Percentiles rank a stretch among this genome's conserved stretches.
These are phyloP conservation scores for Mycena crocata DNA, from an alignment of 768 basidiomycete genomes.

Conservation along the genomic window DNA sequence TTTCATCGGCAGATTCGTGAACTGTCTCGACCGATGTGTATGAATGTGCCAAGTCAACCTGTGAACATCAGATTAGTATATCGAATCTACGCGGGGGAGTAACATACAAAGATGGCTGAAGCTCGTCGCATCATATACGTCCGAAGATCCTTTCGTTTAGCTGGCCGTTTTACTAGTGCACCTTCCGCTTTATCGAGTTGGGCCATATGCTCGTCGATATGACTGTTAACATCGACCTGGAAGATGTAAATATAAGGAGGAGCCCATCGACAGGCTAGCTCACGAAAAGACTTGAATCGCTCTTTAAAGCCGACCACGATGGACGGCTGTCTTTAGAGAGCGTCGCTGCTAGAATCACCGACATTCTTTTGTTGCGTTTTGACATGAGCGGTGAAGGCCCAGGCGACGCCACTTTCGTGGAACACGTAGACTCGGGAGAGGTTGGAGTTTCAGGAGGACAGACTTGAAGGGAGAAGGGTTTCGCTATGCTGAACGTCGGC, in stretches of 20 bases:
- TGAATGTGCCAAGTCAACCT: conserved; percentile 27
- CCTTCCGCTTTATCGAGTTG: conserved; percentile 5
- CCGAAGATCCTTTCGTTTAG: conserved; percentile 23
- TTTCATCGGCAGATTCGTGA: conserved; percentile 24
- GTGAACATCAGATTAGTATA: neutral
- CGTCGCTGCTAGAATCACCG: conserved; percentile 34
- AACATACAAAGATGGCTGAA: conserved; percentile 29
- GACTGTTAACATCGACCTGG: conserved; percentile 34
- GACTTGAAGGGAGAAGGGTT: neutral
- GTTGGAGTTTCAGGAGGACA: conserved; percentile 9
- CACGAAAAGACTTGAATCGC: conserved; percentile 35
- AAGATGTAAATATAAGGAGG: neutral
- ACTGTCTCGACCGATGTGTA: conserved; percentile 26
- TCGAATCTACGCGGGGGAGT: neutral
- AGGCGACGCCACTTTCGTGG: conserved; percentile 29
- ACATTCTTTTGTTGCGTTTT: conserved; percentile 26
- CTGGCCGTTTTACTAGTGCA: conserved; percentile 1
- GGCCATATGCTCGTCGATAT: conserved; percentile 29
- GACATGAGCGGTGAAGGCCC: neutral
- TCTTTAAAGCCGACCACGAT: conserved; percentile 30
- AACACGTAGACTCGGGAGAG: conserved; percentile 27
- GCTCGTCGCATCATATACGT: conserved; percentile 27
- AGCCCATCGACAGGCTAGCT: neutral
- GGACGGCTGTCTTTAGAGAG: conserved; percentile 26
- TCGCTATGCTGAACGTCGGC: conserved; percentile 11